Percentiles rank a stretch among this genome's conserved stretches.
Conservation (phyloP, 495 filamentous ascomycete species). For the Penicillium silybi region DNA sequence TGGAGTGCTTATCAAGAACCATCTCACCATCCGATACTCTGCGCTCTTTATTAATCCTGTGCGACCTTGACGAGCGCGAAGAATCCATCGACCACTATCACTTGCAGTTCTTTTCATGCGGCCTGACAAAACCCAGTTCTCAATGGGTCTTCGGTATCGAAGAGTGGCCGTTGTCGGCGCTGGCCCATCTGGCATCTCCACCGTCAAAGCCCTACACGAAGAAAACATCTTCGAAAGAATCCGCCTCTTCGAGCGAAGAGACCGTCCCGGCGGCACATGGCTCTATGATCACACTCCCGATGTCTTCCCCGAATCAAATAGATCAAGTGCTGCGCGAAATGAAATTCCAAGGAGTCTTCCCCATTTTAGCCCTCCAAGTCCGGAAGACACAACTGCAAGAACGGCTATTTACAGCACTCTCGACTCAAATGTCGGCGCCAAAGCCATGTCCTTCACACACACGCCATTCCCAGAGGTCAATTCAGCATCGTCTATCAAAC, state of each 20-base stretch:
- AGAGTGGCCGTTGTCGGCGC: slow-evolving; percentile 50
- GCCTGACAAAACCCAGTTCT: no score
- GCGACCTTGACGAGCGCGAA: no score
- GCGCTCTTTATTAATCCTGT: no score
- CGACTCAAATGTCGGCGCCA: slow-evolving; percentile 29
- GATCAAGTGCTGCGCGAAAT: background rate
- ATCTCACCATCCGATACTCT: no score
- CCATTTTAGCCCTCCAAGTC: slow-evolving; percentile 8
- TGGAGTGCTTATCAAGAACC: background rate
- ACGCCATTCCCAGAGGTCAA: slow-evolving; percentile 23
- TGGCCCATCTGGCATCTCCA: slow-evolving; percentile 49
- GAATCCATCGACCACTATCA: no score
- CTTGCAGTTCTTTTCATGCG: no score
- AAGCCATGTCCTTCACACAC: slow-evolving; percentile 29
- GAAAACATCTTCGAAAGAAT: slow-evolving; percentile 48
- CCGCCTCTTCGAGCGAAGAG: slow-evolving; percentile 51
- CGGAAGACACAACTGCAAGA: slow-evolving; percentile 21
- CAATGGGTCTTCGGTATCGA: slow-evolving; percentile 22
- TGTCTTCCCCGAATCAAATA: slow-evolving; percentile 6
- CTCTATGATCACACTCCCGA: slow-evolving; percentile 21
- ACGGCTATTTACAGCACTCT: slow-evolving; percentile 24
- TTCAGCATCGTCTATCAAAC: slow-evolving; percentile 18
- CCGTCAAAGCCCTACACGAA: slow-evolving; percentile 48
- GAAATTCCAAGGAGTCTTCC: slow-evolving; percentile 13
- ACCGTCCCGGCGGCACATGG: slow-evolving; percentile 50